Percentiles rank a stretch among this genome's conserved stretches.
Conservation (phyloP, 495 filamentous ascomycete species). For the Penicillium macrosclerotiorum region DNA sequence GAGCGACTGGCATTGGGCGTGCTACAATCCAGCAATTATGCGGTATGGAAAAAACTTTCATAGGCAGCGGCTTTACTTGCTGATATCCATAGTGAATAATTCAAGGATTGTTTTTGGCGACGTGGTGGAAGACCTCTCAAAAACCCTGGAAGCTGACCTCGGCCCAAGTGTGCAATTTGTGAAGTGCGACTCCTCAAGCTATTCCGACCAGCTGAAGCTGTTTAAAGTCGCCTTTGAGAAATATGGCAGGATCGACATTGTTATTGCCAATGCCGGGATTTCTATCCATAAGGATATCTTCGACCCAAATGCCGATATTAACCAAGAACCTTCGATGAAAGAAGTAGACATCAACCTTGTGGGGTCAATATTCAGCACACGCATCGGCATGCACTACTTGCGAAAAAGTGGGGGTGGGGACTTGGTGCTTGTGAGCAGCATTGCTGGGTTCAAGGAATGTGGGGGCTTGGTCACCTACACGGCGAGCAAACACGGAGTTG, state of each 20-base stretch:
- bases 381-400: constrained; percentile 33
- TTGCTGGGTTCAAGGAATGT: constrained; percentile 36
- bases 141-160: constrained; percentile 20
- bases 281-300: constrained; percentile 31
- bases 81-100: constrained; percentile 21
- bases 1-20: constrained; percentile 37
- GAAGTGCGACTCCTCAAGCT: constrained; percentile 34
- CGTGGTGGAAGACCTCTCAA: constrained; percentile 22
- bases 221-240: constrained; percentile 23
- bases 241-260: constrained; percentile 30
- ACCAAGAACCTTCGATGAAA: constrained; percentile 23
- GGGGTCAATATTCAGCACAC: constrained; percentile 26
- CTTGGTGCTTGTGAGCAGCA: constrained; percentile 31
- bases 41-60: constrained; percentile 8
- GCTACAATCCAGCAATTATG: constrained; percentile 28
- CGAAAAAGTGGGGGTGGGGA: constrained; percentile 31
- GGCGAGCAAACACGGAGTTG: constrained; percentile 36
- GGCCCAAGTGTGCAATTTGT: constrained; percentile 22
- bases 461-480: constrained; percentile 30
- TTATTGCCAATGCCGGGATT: constrained; percentile 35
- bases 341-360: constrained; percentile 36
- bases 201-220: constrained; percentile 27
- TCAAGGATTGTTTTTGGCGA: constrained; percentile 38
- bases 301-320: constrained; percentile 19
- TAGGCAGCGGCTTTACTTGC: neutral